Conservation (phyloP, 768 basidiomycete species). For the Phanerochaete carnosa region DNA sequence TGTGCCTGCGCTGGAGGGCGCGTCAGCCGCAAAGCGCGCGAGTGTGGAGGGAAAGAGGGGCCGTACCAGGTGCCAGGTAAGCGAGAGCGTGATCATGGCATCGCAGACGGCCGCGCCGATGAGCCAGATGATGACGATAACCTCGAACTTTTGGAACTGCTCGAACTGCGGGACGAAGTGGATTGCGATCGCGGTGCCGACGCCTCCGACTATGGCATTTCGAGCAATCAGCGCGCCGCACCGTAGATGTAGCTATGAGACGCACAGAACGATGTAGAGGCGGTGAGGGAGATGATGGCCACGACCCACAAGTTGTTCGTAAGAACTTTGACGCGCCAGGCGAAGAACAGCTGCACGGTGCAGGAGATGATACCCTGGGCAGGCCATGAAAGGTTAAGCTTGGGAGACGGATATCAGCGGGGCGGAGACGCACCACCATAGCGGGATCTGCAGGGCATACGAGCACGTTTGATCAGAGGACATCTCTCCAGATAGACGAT, state of each 20-base stretch:
- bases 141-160: slow-evolving; percentile 13
- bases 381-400: too few relatives aligned
- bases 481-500: background rate
- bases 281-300: slow-evolving; percentile 6
- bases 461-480: background rate
- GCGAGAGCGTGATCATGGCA: slow-evolving; percentile 5
- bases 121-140: slow-evolving; percentile 10
- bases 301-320: slow-evolving; percentile 13
- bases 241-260: too few relatives aligned
- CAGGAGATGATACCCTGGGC: slow-evolving; percentile 14
- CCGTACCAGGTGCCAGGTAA: slow-evolving; percentile 12
- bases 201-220: slow-evolving; percentile 5
- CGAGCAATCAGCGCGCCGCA: background rate
- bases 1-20: slow-evolving; percentile 8
- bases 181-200: slow-evolving; percentile 15
- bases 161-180: slow-evolving; percentile 9
- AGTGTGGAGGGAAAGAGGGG: background rate
- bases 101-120: slow-evolving; percentile 10
- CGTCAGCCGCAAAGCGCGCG: background rate
- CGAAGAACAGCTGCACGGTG: slow-evolving; percentile 14
- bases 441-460: slow-evolving; percentile 4
- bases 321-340: slow-evolving; percentile 16
- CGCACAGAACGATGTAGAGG: slow-evolving; percentile 9
- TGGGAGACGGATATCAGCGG: too few relatives aligned
- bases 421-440: slow-evolving; percentile 6